Evolutionary conservation across 768 basidiomycete genomes (phyloP).

Genomic region (Mycena epipterygia): DNA sequence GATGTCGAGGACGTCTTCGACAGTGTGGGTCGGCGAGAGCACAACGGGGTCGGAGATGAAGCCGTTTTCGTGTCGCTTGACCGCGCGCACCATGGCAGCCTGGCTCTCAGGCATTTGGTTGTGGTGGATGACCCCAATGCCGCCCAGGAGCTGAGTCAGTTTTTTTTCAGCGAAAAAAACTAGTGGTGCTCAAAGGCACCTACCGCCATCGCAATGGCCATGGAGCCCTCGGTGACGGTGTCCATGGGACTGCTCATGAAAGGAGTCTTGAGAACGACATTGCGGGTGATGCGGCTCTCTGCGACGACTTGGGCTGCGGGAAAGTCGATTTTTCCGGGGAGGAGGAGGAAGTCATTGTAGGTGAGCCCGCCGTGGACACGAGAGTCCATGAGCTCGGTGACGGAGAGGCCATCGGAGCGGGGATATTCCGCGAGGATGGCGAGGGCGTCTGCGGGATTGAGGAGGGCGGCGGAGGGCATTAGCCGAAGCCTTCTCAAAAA

Average conservation of each 20-base stretch:
- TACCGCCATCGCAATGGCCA: constrained; percentile 95
- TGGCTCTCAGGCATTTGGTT: constrained; percentile 89
- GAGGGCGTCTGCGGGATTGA: constrained; percentile 81
- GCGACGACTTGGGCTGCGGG: constrained; percentile 83
- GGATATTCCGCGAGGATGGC: constrained; percentile 81
- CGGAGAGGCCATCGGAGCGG: constrained; percentile 85
- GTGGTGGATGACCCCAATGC: constrained; percentile 98
- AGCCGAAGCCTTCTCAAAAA: constrained; percentile 8
- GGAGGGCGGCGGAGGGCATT: constrained; percentile 54
- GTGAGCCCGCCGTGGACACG: constrained; percentile 91
- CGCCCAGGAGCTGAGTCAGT: constrained; percentile 81
- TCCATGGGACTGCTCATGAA: constrained; percentile 99
- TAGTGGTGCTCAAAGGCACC: constrained; percentile 43
- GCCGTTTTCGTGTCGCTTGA: constrained; percentile 98
- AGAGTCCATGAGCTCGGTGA: constrained; percentile 90
- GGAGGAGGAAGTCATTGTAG: constrained; percentile 96
- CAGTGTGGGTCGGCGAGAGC: constrained; percentile 79
- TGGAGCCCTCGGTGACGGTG: constrained; percentile 96
- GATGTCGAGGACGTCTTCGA: constrained; percentile 93
- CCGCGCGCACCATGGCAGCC: constrained; percentile 97
- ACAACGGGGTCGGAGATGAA: constrained; percentile 97
- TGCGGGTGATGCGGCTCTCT: constrained; percentile 90
- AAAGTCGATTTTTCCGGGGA: constrained; percentile 98
- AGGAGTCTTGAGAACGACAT: constrained; percentile 93
- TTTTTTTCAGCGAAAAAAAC: constrained; percentile 20